Conservation (phyloP, 2,329 filamentous ascomycete species). For the Verticillium zaregamsianum region DNA sequence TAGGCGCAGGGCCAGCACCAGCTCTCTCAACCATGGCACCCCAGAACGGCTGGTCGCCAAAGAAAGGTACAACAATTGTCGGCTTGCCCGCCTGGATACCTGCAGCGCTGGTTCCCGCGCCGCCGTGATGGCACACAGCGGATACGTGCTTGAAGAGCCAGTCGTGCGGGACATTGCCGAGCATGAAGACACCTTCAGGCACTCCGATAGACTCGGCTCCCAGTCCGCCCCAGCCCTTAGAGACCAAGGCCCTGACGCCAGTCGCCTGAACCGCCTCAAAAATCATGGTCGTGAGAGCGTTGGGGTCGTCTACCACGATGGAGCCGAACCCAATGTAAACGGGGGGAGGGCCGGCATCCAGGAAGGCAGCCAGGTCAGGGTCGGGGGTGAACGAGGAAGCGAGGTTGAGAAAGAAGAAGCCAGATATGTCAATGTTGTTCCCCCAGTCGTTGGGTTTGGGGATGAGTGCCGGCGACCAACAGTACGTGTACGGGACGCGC, state of each 20-base stretch:
- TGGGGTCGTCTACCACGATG: conserved; percentile 74
- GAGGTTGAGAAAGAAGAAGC: conserved; percentile 71
- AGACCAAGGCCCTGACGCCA: conserved; percentile 74
- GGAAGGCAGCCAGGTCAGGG: conserved; percentile 60
- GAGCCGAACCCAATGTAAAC: conserved; percentile 83
- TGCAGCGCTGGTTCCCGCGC: conserved; percentile 82
- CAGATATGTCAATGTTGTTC: conserved; percentile 65
- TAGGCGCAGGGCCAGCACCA: conserved; percentile 66
- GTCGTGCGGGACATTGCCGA: conserved; percentile 83
- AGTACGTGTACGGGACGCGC: conserved; percentile 82
- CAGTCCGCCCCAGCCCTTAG: conserved; percentile 84
- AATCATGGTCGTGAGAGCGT: conserved; percentile 65
- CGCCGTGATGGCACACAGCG: conserved; percentile 81
- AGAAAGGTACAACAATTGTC: conserved; percentile 82
- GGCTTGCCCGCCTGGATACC: conserved; percentile 78
- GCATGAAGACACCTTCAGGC: conserved; percentile 76
- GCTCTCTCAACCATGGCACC: conserved; percentile 70
- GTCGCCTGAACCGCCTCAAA: conserved; percentile 65
- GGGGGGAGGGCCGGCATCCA: conserved; percentile 65
- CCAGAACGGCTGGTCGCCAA: conserved; percentile 83
- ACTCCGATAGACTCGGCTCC: conserved; percentile 66
- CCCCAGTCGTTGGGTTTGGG: conserved; percentile 76
- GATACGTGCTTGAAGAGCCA: conserved; percentile 83
- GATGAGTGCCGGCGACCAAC: conserved; percentile 82
- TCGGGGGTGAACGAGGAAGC: conserved; percentile 63